These are phyloP conservation scores for Diplocarpon rosae DNA, from an alignment of 2,329 filamentous ascomycete species.

Conservation along the genomic window DNA sequence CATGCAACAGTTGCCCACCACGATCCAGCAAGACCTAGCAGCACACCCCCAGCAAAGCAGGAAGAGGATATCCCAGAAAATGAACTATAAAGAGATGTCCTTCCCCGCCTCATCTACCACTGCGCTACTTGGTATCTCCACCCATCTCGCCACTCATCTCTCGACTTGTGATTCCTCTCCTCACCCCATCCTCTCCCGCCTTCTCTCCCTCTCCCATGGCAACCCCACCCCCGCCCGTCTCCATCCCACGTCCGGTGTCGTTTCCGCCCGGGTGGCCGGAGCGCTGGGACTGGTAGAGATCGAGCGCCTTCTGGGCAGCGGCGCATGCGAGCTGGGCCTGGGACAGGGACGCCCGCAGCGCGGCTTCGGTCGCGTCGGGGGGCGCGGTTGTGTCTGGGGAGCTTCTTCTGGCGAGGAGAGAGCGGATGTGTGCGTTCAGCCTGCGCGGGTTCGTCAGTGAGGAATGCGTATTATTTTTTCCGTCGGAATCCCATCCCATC, in stretches of 20 bases:
- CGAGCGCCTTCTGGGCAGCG: too few species aligned
- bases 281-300: too few species aligned
- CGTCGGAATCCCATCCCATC: too few species aligned
- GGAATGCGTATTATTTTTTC: not conserved
- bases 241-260: not conserved
- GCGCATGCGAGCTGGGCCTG: too few species aligned
- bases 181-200: not conserved
- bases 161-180: conserved; percentile 34
- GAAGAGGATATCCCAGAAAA: too few species aligned
- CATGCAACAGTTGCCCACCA: too few species aligned
- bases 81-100: too few species aligned
- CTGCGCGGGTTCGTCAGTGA: not conserved
- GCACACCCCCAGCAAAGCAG: too few species aligned
- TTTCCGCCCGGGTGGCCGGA: too few species aligned
- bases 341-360: not conserved
- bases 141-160: conserved; percentile 52
- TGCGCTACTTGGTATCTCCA: conserved; percentile 37
- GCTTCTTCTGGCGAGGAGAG: not conserved
- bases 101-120: not conserved
- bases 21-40: too few species aligned
- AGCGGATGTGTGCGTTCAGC: conserved; percentile 2
- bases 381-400: not conserved
- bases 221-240: not conserved
- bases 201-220: not conserved
- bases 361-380: not conserved